A percentile compares a stretch with the other conserved stretches of the same genome.
Evolutionary conservation across 768 basidiomycete genomes (phyloP).

Genomic region (Kwoniella dejecticola): DNA sequence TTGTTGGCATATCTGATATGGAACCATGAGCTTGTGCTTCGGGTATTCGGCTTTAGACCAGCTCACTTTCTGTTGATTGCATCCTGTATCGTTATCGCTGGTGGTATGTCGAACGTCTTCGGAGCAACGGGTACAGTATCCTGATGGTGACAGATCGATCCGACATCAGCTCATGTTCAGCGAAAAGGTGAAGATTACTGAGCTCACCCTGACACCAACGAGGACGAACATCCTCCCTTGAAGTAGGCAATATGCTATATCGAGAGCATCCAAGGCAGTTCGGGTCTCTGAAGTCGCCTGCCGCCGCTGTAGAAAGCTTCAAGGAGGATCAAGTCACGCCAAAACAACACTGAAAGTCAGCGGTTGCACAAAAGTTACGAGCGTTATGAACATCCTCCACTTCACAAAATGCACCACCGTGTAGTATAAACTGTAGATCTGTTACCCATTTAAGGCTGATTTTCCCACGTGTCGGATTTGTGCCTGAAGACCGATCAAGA

Average conservation of each 20-base stretch:
- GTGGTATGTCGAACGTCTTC: conserved; percentile 74
- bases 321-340: too few relatives aligned
- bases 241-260: not conserved
- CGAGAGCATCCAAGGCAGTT: conserved; percentile 1
- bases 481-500: not conserved
- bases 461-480: conserved; percentile 10
- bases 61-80: conserved; percentile 81
- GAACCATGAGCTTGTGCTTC: not conserved
- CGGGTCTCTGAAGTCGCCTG: too few relatives aligned
- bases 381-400: conserved; percentile 17
- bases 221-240: conserved; percentile 52
- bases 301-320: too few relatives aligned
- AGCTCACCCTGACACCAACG: conserved; percentile 44
- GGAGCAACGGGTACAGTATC: conserved; percentile 91
- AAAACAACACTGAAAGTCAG: too few relatives aligned
- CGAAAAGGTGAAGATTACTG: not conserved
- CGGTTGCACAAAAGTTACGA: too few relatives aligned
- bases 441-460: conserved; percentile 11
- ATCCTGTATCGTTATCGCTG: conserved; percentile 75
- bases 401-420: not conserved
- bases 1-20: conserved; percentile 71
- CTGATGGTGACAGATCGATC: conserved; percentile 56
- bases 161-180: too few relatives aligned
- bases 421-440: not conserved
- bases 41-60: not conserved